A percentile compares a stretch with the other conserved stretches of the same genome.
Evolutionary conservation across 257 asterid species (phyloP).

Genomic region (Salvia miltiorrhiza): DNA sequence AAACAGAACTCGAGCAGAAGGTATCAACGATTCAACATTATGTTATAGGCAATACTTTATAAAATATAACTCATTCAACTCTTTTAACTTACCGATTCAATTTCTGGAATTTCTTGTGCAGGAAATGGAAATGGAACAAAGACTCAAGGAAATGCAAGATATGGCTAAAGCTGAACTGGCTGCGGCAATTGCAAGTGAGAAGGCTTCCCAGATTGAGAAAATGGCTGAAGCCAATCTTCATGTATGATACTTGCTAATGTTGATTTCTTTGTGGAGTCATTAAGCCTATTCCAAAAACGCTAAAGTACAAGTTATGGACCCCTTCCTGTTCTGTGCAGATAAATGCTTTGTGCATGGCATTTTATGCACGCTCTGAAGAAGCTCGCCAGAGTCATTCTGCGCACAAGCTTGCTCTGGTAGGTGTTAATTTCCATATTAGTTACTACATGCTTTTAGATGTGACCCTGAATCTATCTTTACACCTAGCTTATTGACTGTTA

Average conservation of each 20-base stretch:
- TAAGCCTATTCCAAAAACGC: conserved; percentile 7
- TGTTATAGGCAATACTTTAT: not conserved
- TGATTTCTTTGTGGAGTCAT: conserved; percentile 16
- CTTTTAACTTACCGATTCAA: conserved; percentile 7
- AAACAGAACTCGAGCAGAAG: conserved; percentile 71
- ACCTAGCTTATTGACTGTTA: not conserved
- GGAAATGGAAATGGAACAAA: conserved; percentile 74
- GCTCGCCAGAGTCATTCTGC: conserved; percentile 94
- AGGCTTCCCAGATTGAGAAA: conserved; percentile 94
- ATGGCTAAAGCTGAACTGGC: conserved; percentile 75
- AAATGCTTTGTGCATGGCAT: conserved; percentile 97
- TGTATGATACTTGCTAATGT: conserved; percentile 46
- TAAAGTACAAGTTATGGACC: not conserved
- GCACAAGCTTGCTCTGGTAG: conserved; percentile 96
- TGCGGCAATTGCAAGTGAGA: conserved; percentile 90
- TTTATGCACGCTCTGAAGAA: conserved; percentile 96
- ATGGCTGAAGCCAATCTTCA: conserved; percentile 95
- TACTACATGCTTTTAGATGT: conserved; percentile 16
- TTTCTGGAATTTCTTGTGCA: conserved; percentile 34
- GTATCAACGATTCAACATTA: conserved; percentile 30
- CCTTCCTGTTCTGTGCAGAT: conserved; percentile 49
- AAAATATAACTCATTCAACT: not conserved
- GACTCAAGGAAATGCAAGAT: conserved; percentile 58
- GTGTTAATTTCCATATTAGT: conserved; percentile 17
- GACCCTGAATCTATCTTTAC: conserved; percentile 2